Evolutionary conservation across 495 filamentous ascomycete genomes (phyloP), one percentile per base, ranked within the genome.

Genomic region (Gamarada debralockiae): DNA sequence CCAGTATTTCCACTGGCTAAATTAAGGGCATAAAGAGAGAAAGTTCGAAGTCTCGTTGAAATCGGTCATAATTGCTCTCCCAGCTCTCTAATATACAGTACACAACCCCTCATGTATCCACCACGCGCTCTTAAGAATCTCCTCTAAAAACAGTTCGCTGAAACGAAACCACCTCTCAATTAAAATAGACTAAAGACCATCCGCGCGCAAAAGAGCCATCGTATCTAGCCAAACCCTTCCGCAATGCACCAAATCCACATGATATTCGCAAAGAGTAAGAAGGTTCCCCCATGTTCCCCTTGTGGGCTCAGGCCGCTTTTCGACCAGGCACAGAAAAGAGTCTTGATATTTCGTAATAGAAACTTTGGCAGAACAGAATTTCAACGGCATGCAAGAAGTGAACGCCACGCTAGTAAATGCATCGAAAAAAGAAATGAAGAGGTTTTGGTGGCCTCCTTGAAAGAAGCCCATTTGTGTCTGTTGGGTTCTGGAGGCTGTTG

Each of bases 331-430:
- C 13, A 38, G 24, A 43, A 27, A 46, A 50, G 21, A n/a, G 38
- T 50, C 37, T 59, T 45, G 29, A 44, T 48, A 53, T 57, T n/a
- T 57, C 50, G 47, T 57, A 43, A 61, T 50, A 21, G 24, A 22
- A 23, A 50, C 43, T 10, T 23, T n/a, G 10, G 20, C 17, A 27
- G 25, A 34, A 31, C 12, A 17, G 10, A 18, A 51, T 50, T n/a
- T 13, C 25, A 54, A 61, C 21, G 43, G 51, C 33, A 57, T 55
- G 55, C 47, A 54, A 55, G 52, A 61, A 52, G 44, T 44, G 50
- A 55, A 52, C 59, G 59, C 59, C 59, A 13, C 56, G 59, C 59
- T 62, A 53, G 12, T 37, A 59, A 56, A 58, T 62, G 55, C 48
- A 40, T 42, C 31, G 15, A 49, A 14, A 29, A 44, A 58, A 52